These are phyloP conservation scores for Corinectria fuckeliana DNA, from an alignment of 2,329 filamentous ascomycete species.

Conservation along the genomic window DNA sequence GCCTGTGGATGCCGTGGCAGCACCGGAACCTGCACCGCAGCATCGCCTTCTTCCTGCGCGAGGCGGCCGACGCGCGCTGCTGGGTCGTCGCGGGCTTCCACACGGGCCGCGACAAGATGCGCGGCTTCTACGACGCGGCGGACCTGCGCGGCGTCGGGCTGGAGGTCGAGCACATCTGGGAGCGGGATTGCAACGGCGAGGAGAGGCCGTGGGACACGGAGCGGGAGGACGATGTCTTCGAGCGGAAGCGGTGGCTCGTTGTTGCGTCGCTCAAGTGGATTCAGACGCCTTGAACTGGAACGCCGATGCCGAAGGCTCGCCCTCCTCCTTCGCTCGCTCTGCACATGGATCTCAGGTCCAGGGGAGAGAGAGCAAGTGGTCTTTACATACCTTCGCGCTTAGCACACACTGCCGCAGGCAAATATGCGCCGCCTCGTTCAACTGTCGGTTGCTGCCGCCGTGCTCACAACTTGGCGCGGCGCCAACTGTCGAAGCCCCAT, in stretches of 20 bases:
- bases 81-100: conserved; percentile 77
- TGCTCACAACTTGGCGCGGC: background rate
- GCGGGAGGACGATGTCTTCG: conserved; percentile 67
- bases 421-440: background rate
- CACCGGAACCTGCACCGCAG: conserved; percentile 70
- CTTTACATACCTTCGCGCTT: background rate
- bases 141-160: conserved; percentile 57
- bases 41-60: conserved; percentile 66
- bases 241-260: conserved; percentile 74
- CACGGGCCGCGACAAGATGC: conserved; percentile 70
- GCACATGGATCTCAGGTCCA: background rate
- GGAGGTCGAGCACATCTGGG: conserved; percentile 69
- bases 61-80: conserved; percentile 53
- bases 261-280: conserved; percentile 59
- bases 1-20: conserved; percentile 77
- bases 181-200: conserved; percentile 70
- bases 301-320: background rate
- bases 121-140: conserved; percentile 64
- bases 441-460: background rate
- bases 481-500: conserved; percentile 5
- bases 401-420: background rate
- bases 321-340: background rate
- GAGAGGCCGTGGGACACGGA: conserved; percentile 68
- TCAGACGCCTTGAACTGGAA: conserved; percentile 21
- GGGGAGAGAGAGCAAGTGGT: background rate